These are phyloP conservation scores for Ogataea glucozyma DNA, from an alignment of 805 yeast species.

Conservation along the genomic window DNA sequence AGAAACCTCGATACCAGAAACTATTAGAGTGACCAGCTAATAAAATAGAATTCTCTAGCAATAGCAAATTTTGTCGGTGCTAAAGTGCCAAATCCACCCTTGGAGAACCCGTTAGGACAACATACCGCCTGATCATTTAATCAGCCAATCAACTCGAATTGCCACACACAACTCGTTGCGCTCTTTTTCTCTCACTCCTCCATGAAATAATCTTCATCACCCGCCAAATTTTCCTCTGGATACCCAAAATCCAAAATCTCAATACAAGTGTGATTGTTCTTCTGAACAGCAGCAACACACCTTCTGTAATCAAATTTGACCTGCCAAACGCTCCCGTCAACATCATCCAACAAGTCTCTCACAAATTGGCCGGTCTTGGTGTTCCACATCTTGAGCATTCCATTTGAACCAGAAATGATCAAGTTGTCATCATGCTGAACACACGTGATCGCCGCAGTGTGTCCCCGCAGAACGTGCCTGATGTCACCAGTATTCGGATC, in stretches of 20 bases:
- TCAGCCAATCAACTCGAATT: background rate
- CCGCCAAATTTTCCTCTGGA: constrained; percentile 20
- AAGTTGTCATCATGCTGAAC: constrained; percentile 85
- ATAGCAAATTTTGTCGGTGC: no score
- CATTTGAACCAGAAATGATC: constrained; percentile 86
- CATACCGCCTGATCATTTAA: no score
- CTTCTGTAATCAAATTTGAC: constrained; percentile 81
- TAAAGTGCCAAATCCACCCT: no score
- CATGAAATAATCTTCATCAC: constrained; percentile 18
- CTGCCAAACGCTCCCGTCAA: constrained; percentile 91
- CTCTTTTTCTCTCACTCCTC: constrained; percentile 6
- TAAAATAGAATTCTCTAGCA: no score
- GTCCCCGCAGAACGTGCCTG: constrained; percentile 72
- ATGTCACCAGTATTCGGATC: constrained; percentile 76
- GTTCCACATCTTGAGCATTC: constrained; percentile 87
- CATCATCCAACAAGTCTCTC: constrained; percentile 69
- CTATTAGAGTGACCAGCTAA: no score
- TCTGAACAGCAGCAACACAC: constrained; percentile 89
- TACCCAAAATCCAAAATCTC: constrained; percentile 81
- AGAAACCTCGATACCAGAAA: no score
- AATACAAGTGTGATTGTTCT: constrained; percentile 64
- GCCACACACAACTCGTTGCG: background rate
- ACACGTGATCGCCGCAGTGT: constrained; percentile 86
- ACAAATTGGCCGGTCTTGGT: constrained; percentile 74
- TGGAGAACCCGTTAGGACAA: no score